A percentile compares a stretch with the other conserved stretches of the same genome.
These are phyloP conservation scores for Onygenales sp. DNA, from an alignment of 2,329 filamentous ascomycete species.

Conservation along the genomic window DNA sequence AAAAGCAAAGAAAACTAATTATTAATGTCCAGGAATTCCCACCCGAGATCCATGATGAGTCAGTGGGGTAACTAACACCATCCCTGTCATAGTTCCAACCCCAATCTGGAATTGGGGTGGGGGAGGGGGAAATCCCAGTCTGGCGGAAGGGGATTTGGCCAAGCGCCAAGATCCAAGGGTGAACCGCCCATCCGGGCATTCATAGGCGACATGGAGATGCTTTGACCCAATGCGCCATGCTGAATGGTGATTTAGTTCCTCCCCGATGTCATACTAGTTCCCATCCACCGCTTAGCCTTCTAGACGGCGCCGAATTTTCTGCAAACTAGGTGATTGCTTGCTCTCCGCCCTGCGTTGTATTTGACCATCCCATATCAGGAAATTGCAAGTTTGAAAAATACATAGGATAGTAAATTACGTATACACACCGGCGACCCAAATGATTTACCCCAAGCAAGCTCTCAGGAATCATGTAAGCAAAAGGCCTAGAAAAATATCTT, in stretches of 20 bases:
- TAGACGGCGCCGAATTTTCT: too few relatives aligned
- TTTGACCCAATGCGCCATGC: not conserved
- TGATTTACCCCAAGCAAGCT: too few relatives aligned
- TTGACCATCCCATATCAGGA: slow-evolving; percentile 1
- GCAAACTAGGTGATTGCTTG: too few relatives aligned
- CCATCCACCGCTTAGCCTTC: too few relatives aligned
- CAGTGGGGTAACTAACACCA: not conserved
- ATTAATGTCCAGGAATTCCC: not conserved
- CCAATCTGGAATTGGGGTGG: not conserved
- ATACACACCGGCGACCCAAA: not conserved
- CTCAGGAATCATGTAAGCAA: too few relatives aligned
- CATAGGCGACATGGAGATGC: too few relatives aligned
- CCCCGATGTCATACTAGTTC: not conserved
- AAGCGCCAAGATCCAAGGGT: not conserved
- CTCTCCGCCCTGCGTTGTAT: not conserved
- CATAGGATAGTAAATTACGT: not conserved
- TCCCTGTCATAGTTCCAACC: not conserved
- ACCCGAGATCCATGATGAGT: not conserved
- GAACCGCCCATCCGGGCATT: slow-evolving; percentile 1
- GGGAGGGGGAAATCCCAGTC: not conserved
- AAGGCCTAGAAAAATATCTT: too few relatives aligned
- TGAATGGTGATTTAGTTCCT: not conserved
- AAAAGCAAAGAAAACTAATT: not conserved
- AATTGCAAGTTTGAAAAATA: slow-evolving; percentile 1
- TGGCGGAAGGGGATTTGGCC: not conserved